A percentile compares a stretch with the other conserved stretches of the same genome.
Evolutionary conservation across 306 rosid genomes (phyloP).

Genomic region (Corylus heterophylla): DNA sequence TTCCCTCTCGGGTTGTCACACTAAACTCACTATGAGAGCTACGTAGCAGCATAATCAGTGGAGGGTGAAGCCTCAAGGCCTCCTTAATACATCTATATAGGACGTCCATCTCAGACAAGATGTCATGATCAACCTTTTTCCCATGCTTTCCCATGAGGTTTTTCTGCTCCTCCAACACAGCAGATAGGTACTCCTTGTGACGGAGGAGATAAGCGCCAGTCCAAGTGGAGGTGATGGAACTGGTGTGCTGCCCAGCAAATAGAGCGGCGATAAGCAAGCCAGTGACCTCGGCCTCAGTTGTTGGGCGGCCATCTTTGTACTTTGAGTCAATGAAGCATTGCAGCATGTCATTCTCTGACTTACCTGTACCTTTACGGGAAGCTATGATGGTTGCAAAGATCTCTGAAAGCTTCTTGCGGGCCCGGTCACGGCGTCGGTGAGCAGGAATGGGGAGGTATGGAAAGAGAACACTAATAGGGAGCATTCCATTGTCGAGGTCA

Average conservation of each 20-base stretch:
- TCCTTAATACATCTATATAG: constrained; percentile 84
- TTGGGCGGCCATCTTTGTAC: constrained; percentile 91
- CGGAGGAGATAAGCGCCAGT: constrained; percentile 86
- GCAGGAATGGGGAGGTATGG: constrained; percentile 97
- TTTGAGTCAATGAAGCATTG: constrained; percentile 91
- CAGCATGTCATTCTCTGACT: constrained; percentile 88
- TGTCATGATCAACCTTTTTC: constrained; percentile 76
- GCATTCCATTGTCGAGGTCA: constrained; percentile 89
- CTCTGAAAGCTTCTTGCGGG: constrained; percentile 76
- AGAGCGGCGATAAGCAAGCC: constrained; percentile 91
- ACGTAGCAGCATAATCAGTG: constrained; percentile 82
- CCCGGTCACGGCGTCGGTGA: constrained; percentile 80
- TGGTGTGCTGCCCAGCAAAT: constrained; percentile 92
- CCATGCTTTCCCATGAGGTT: constrained; percentile 72
- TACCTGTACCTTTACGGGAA: constrained; percentile 55
- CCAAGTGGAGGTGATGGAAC: constrained; percentile 97
- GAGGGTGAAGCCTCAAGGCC: constrained; percentile 97
- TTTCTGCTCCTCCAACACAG: constrained; percentile 75
- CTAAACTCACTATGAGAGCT: constrained; percentile 83
- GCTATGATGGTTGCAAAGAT: constrained; percentile 73
- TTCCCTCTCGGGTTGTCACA: constrained; percentile 71
- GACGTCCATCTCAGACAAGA: constrained; percentile 93
- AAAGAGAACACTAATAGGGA: constrained; percentile 81
- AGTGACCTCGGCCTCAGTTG: constrained; percentile 85
- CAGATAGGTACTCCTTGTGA: constrained; percentile 65